Base-by-base conservation (phyloP, 805 yeast species). In the Cyberlindnera nakhonratchasimensis region DNA sequence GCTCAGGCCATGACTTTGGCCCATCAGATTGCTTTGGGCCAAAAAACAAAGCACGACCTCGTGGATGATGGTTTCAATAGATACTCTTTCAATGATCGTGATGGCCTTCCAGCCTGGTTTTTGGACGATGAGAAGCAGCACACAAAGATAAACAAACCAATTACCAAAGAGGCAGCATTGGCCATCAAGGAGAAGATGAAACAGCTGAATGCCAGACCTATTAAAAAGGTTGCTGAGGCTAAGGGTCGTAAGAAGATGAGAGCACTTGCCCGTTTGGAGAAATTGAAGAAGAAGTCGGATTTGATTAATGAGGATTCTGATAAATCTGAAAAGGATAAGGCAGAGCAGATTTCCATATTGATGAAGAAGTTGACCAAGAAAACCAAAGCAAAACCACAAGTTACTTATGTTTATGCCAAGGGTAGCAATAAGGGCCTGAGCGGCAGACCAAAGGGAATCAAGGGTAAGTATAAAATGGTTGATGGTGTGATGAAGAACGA, bases 401-500 rank as follows among this genome's bases (percentile, higher is more conserved):
- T 88, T 29, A 86, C 95, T 1, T 75, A 88, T 47, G 96, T 93
- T 47, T 89, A 80, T 53, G 98, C 99, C 9, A 68, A 71, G 37
- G 98, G 98, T 58, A 63, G 71, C 28, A 90, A 93, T 66, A 85
- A 71, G 63, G 96, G 96, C 45, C 68, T 90, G 39, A 72, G 86
- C 53, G 99, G 99, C 42, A 84, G 99, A 71, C 99, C 99, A 31
- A 84, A 79, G 69, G 99, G 99, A 64, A 80, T 93, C 54, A 88
- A 82, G 65, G 99, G 99, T 68, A 89, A 87, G 64, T 93, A 93
- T 71, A 93, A 87, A 82, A 93, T 93, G 99, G 98, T 93, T 55
- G 99, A 93, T 67, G 98, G 98, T 73, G 86, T 82, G 17, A 72
- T 88, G 84, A 93, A 93, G 86, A 93, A 93, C 65, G 99, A 93